Evolutionary conservation across 148 eudicot species (phyloP).

Genomic region (Spergularia marina): DNA sequence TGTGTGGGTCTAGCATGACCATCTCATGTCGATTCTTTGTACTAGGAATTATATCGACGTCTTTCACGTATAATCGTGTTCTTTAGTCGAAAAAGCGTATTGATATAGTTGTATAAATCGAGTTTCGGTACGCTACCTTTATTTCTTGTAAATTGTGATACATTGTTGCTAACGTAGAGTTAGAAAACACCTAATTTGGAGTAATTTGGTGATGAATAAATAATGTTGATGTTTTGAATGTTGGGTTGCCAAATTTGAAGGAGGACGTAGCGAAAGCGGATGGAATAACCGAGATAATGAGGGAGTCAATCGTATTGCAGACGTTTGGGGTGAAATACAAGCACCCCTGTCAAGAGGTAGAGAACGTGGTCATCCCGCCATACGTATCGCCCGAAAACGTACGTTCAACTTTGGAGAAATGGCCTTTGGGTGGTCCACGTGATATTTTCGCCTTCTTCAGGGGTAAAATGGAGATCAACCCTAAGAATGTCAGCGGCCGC

Average conservation of each 20-base stretch:
- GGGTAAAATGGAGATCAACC: slow-evolving; percentile 91
- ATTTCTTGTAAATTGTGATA: too few relatives aligned
- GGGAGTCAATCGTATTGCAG: slow-evolving; percentile 59
- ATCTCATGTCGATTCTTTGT: not conserved
- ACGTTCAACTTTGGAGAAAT: slow-evolving; percentile 43
- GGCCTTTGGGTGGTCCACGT: slow-evolving; percentile 53
- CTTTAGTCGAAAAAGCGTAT: too few relatives aligned
- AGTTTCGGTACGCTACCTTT: too few relatives aligned
- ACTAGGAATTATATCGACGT: too few relatives aligned
- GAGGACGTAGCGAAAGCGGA: slow-evolving; percentile 74
- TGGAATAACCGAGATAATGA: slow-evolving; percentile 60
- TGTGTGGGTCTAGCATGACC: not conserved
- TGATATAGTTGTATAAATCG: too few relatives aligned
- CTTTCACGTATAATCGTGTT: too few relatives aligned
- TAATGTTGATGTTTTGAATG: not conserved
- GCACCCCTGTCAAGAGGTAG: slow-evolving; percentile 80
- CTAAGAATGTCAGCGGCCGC: slow-evolving; percentile 90
- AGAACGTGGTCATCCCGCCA: slow-evolving; percentile 73
- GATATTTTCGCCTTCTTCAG: slow-evolving; percentile 82
- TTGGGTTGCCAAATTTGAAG: slow-evolving; percentile 27
- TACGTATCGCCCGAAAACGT: slow-evolving; percentile 56
- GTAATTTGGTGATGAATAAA: too few relatives aligned
- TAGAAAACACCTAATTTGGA: too few relatives aligned
- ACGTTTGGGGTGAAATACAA: slow-evolving; percentile 66
- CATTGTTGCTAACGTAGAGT: too few relatives aligned